Conservation (phyloP, 2,329 filamentous ascomycete species). For the Botrytis paeoniae region DNA sequence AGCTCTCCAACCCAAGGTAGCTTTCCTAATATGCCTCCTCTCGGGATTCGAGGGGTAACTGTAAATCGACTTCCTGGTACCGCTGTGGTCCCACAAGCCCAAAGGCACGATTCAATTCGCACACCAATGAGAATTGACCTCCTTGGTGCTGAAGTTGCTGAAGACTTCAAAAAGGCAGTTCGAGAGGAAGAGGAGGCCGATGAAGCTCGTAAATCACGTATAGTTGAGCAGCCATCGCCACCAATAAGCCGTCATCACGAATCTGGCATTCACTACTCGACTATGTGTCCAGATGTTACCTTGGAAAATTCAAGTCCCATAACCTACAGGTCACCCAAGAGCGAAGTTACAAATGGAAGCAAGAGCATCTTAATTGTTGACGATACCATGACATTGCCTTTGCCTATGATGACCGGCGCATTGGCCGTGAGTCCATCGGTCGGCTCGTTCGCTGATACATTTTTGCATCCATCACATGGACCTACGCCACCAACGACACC, state of each 20-base stretch:
- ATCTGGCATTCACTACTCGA: conserved; percentile 29
- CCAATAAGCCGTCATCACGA: conserved; percentile 23
- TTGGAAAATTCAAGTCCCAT: conserved; percentile 24
- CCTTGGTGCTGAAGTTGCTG: conserved; percentile 72
- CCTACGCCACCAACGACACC: conserved; percentile 62
- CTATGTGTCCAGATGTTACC: conserved; percentile 31
- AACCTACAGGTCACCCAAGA: conserved; percentile 25
- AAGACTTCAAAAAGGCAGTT: conserved; percentile 75
- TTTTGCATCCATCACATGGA: conserved; percentile 48
- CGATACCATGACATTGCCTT: conserved; percentile 42
- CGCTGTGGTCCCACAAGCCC: conserved; percentile 57
- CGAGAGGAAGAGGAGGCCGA: conserved; percentile 56
- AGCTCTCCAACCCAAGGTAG: conserved; percentile 40
- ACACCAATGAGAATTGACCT: conserved; percentile 72
- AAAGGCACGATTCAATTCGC: conserved; percentile 44
- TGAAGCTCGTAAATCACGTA: conserved; percentile 28
- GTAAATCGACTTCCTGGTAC: conserved; percentile 59
- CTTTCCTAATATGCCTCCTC: conserved; percentile 37
- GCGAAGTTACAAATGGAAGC: conserved; percentile 64
- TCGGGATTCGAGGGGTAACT: conserved; percentile 44
- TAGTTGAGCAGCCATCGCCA: conserved; percentile 30
- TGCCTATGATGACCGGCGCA: conserved; percentile 50
- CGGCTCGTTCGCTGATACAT: conserved; percentile 53
- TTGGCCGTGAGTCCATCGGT: conserved; percentile 45
- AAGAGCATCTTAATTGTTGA: conserved; percentile 82